A percentile compares a stretch with the other conserved stretches of the same genome.
Evolutionary conservation across 495 filamentous ascomycete genomes (phyloP).

Genomic region (Penicillium chermesinum): DNA sequence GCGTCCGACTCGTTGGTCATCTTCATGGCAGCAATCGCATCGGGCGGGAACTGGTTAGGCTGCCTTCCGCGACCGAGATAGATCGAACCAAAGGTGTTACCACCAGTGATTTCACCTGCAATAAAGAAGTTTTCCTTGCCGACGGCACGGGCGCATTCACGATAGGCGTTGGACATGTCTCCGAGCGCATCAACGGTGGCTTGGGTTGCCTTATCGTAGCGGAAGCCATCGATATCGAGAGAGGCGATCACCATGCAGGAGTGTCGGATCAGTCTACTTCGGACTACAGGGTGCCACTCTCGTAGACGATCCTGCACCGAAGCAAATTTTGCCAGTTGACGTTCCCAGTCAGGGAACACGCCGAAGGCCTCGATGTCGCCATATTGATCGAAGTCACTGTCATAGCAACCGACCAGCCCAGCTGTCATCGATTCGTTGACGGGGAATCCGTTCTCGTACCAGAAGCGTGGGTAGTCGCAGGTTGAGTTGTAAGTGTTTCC

Average conservation of each 20-base stretch:
- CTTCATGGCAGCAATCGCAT: slow-evolving; percentile 36
- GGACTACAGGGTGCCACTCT: slow-evolving; percentile 60
- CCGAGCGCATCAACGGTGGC: slow-evolving; percentile 60
- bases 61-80: slow-evolving; percentile 63
- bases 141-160: slow-evolving; percentile 50
- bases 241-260: slow-evolving; percentile 59
- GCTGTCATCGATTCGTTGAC: slow-evolving; percentile 42
- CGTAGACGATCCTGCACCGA: slow-evolving; percentile 71
- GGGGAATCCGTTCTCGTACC: slow-evolving; percentile 55
- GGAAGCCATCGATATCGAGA: slow-evolving; percentile 64
- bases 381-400: slow-evolving; percentile 69
- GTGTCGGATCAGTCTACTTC: slow-evolving; percentile 54
- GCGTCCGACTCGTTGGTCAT: slow-evolving; percentile 42
- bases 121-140: slow-evolving; percentile 63
- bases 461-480: slow-evolving; percentile 63
- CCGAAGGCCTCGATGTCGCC: slow-evolving; percentile 66
- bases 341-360: slow-evolving; percentile 61
- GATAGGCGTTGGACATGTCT: slow-evolving; percentile 47
- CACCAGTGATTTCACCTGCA: slow-evolving; percentile 60
- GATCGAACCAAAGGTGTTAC: slow-evolving; percentile 58
- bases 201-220: slow-evolving; percentile 64
- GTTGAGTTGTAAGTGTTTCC: slow-evolving; percentile 50
- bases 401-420: slow-evolving; percentile 53
- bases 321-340: slow-evolving; percentile 66
- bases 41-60: slow-evolving; percentile 40